Evolutionary conservation across 805 yeast genomes (phyloP), one percentile per base, ranked within the genome.

Genomic region (Sugiyamaella qingdaonensis): DNA sequence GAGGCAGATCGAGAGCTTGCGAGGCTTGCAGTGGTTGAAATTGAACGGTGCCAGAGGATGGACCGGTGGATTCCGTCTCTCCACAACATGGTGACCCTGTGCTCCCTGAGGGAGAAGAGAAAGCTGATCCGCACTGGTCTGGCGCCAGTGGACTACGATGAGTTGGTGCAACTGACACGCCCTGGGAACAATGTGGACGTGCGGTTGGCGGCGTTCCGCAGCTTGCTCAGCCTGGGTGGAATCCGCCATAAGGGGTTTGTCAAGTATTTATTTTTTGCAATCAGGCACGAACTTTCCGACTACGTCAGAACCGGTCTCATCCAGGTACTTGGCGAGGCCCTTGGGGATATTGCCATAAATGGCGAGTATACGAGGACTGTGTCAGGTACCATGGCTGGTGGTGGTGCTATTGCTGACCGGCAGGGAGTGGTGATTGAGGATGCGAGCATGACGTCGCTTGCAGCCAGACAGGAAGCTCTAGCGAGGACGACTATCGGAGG

Each of bases 51-150:
- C 55, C 81, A 82, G 59, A 82, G 90, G 56, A 76, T 94, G 70
- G 98, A 92, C 63, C 82, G 79, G 42, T 89, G 95, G 95, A 75
- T 85, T 7, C 92, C 97, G 1, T 84, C 96, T 0, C 81, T 79
- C 56, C 84, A 81, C 49, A 66, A 77, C 53, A 57, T 76, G 35
- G 72, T 87, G 37, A 76, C 90, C 14, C 68, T 74, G 27, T 71
- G 80, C 4, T 80, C 90, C 29, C 60, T 90, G 19, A 68, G 70
- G 37, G 84, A 80, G 57, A 86, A 85, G 57, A 75, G 86, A 41
- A 67, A 73, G 35, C 69, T 94, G 41, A 82, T 85, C 0, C 67
- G 77, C 10, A 71, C 72, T 16, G 88, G 89, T 0, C 67, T 82
- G 9, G 72, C 79, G 19, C 69, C 73, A 4, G 65, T 85, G 10